phyloP scores from a whole-genome alignment of 139 green algal species.

The Coccomyxa sp. region DNA sequence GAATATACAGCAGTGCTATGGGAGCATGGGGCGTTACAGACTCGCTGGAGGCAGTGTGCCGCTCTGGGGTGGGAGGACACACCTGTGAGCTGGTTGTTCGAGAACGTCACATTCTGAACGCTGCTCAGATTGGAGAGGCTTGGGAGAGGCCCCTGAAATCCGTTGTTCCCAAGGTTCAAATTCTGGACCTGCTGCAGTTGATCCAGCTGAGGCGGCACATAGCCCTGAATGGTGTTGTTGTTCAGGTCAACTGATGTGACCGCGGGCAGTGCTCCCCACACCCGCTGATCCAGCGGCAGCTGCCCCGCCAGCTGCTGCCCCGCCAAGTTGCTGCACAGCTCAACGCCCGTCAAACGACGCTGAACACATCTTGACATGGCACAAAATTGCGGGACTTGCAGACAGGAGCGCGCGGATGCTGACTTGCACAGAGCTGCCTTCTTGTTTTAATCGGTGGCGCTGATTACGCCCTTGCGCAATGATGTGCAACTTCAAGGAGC shows the following conservation, averaged over 20 bases:
- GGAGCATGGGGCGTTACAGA: too few relatives aligned
- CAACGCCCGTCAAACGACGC: too few relatives aligned
- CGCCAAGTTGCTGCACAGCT: too few relatives aligned
- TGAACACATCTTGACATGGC: too few relatives aligned
- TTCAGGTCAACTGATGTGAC: neutral
- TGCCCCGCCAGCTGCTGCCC: neutral
- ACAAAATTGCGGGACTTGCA: too few relatives aligned
- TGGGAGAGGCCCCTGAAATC: neutral
- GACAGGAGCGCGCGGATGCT: too few relatives aligned
- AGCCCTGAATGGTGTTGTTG: neutral
- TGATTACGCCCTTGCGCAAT: too few relatives aligned
- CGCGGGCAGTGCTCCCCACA: neutral
- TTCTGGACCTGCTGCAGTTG: neutral
- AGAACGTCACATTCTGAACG: neutral
- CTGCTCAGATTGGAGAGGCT: neutral
- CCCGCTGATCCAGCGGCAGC: neutral
- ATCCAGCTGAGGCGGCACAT: neutral
- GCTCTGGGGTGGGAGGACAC: neutral
- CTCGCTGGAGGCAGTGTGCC: neutral
- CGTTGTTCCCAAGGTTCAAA: neutral
- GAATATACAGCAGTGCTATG: too few relatives aligned
- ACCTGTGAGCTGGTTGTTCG: neutral
- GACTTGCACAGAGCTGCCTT: too few relatives aligned
- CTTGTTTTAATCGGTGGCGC: too few relatives aligned
- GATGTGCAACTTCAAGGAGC: too few relatives aligned